Evolutionary conservation across 225 moss, liverwort and hornwort species (phyloP).

Genomic region (Climacium dendroides): DNA sequence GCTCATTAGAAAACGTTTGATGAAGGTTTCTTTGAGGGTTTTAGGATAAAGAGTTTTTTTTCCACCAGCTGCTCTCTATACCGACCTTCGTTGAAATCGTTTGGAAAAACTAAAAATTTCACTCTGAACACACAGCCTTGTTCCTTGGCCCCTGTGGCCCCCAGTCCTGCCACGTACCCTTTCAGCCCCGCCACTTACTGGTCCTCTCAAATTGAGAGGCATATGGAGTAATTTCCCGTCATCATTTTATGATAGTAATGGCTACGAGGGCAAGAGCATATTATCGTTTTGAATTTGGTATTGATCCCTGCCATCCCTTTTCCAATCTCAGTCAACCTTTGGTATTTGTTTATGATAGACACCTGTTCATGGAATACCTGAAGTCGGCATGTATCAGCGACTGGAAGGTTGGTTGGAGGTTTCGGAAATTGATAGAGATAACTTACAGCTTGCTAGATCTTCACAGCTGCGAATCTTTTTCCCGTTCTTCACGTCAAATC

Average conservation of each 20-base stretch:
- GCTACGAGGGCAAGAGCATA: neutral
- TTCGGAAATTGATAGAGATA: neutral
- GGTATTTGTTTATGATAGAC: neutral
- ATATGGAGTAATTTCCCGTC: neutral
- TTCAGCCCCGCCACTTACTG: neutral
- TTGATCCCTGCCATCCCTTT: neutral
- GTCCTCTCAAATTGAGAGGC: neutral
- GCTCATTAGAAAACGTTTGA: neutral
- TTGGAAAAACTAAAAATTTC: neutral
- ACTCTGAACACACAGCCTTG: neutral
- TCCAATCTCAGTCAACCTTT: slow-evolving; percentile 1
- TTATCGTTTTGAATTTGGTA: neutral
- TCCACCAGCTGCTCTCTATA: neutral
- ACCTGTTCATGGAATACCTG: neutral
- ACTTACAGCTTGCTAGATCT: neutral
- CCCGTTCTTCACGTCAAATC: neutral
- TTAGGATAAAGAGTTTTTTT: too few species aligned
- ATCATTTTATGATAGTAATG: neutral
- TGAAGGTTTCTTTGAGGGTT: too few species aligned
- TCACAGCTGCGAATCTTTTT: neutral
- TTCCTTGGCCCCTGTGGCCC: neutral
- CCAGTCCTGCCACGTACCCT: neutral
- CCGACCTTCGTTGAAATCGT: neutral
- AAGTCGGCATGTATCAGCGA: neutral
- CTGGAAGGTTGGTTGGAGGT: neutral